phyloP scores from a whole-genome alignment of 371 early-diverging fungal species.

The Rhizopus stolonifer region DNA sequence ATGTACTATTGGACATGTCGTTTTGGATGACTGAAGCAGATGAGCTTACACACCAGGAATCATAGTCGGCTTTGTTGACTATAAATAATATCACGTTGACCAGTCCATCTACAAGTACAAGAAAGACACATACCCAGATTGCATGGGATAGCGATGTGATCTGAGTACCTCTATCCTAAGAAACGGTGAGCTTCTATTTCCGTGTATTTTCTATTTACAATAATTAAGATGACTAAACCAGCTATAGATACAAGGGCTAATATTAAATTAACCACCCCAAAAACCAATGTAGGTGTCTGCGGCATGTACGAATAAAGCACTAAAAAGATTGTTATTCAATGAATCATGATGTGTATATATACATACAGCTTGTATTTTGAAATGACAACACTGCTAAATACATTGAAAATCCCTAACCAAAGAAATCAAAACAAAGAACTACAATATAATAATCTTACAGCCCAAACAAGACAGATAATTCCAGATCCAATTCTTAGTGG shows the following conservation, averaged over 20 bases:
- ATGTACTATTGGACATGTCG: neutral
- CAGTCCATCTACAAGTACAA: constrained; percentile 26
- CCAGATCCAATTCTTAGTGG: constrained; percentile 27
- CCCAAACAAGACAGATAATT: constrained; percentile 31
- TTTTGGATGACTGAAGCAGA: constrained; percentile 10
- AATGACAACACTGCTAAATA: constrained; percentile 36
- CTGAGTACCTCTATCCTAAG: constrained; percentile 2
- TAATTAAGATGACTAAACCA: constrained; percentile 21
- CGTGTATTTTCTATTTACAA: constrained; percentile 7
- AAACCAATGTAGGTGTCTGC: constrained; percentile 19
- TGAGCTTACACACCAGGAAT: constrained; percentile 12
- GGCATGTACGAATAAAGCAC: constrained; percentile 31
- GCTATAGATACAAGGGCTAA: constrained; percentile 23
- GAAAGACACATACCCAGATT: constrained; percentile 23
- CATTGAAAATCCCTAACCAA: constrained; percentile 28
- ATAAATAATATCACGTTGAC: constrained; percentile 30
- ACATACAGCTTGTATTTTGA: constrained; percentile 30
- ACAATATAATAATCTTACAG: constrained; percentile 18
- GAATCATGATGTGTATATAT: neutral
- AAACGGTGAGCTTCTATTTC: neutral
- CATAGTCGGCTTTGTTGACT: constrained; percentile 8
- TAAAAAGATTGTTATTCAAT: constrained; percentile 1
- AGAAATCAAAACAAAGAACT: neutral
- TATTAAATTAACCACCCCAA: constrained; percentile 27
- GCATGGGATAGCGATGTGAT: constrained; percentile 20